These are phyloP conservation scores for Trichopus zeylanicus DNA, from an alignment of 116 monocot genomes.

Conservation along the genomic window DNA sequence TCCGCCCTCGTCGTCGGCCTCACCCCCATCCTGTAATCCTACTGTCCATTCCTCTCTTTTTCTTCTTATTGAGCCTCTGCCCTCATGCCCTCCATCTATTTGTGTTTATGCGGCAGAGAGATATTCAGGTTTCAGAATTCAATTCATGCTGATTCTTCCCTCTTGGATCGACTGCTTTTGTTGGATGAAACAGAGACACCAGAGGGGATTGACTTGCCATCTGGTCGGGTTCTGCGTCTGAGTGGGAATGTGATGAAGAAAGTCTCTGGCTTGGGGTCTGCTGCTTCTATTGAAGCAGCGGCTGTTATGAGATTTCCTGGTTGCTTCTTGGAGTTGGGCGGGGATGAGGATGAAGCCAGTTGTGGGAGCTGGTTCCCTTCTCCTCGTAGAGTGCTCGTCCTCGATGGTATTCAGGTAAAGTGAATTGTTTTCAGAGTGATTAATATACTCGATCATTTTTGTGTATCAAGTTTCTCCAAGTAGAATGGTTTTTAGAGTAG, in stretches of 20 bases:
- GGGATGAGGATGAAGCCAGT: slow-evolving; percentile 12
- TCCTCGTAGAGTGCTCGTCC: slow-evolving; percentile 58
- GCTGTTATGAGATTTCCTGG: slow-evolving; percentile 76
- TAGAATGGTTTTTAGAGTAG: too few relatives aligned
- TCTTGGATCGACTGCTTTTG: slow-evolving; percentile 58
- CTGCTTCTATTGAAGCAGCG: slow-evolving; percentile 60
- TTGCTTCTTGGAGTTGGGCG: slow-evolving; percentile 35
- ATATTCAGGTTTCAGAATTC: slow-evolving; percentile 44
- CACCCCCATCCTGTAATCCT: slow-evolving; percentile 41
- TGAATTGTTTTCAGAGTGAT: not conserved
- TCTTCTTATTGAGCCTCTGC: not conserved
- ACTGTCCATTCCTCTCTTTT: too few relatives aligned
- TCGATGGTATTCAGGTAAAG: slow-evolving; percentile 95
- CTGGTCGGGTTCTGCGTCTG: slow-evolving; percentile 44
- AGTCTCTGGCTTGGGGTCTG: slow-evolving; percentile 67
- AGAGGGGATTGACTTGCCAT: slow-evolving; percentile 9
- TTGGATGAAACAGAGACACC: slow-evolving; percentile 45
- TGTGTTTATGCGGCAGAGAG: slow-evolving; percentile 40
- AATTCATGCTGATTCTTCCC: slow-evolving; percentile 11
- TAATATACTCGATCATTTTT: too few relatives aligned
- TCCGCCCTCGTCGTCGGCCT: slow-evolving; percentile 73
- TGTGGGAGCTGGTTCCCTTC: slow-evolving; percentile 34
- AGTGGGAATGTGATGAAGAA: slow-evolving; percentile 82
- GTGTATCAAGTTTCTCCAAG: too few relatives aligned
- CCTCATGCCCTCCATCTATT: not conserved